These are phyloP conservation scores for Xanthoceras sorbifolium DNA, from an alignment of 345 rosid genomes.

Conservation along the genomic window DNA sequence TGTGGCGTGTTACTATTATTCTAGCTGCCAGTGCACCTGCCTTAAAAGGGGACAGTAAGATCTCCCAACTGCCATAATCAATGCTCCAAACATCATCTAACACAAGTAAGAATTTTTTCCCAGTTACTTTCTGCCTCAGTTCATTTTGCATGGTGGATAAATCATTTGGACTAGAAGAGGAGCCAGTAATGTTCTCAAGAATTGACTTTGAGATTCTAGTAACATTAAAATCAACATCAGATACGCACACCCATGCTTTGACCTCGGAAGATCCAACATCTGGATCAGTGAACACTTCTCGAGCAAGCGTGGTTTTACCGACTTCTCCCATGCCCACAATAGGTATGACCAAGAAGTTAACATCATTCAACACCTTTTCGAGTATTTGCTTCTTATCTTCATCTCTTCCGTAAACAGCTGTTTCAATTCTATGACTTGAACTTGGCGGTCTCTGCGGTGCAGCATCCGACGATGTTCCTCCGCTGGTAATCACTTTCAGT, in stretches of 20 bases:
- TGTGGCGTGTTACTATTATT: not conserved
- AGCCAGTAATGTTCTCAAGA: not conserved
- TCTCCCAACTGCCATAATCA: not conserved
- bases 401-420: not conserved
- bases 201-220: not conserved
- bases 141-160: not conserved
- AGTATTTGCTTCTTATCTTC: not conserved
- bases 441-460: not conserved
- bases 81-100: conserved; percentile 11
- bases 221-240: not conserved
- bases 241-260: conserved; percentile 7
- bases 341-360: not conserved
- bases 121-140: not conserved
- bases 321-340: conserved; percentile 1
- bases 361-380: not conserved
- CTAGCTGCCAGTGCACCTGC: not conserved
- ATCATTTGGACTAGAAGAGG: not conserved
- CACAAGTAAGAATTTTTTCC: not conserved
- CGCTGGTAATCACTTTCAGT: not conserved
- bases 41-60: not conserved
- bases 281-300: not conserved
- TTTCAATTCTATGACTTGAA: not conserved
- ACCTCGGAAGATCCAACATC: not conserved
- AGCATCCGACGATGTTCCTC: not conserved
- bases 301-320: conserved; percentile 13